Evolutionary conservation across 495 filamentous ascomycete species (phyloP).

Genomic region (Hypoxylon perforatum): DNA sequence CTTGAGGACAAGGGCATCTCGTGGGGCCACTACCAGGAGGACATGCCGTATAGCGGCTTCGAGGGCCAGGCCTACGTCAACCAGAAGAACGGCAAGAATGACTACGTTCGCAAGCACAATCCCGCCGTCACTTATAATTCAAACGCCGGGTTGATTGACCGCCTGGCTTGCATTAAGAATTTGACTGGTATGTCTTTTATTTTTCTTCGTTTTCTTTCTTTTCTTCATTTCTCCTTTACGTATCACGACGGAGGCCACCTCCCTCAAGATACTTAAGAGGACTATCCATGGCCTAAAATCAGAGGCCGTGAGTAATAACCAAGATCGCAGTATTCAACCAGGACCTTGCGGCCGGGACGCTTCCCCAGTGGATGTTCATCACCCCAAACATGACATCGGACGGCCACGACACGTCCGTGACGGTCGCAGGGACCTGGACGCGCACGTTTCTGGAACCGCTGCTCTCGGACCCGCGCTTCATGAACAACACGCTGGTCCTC

Average conservation of each 20-base stretch:
- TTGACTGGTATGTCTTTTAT: conserved; percentile 54
- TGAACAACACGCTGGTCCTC: conserved; percentile 73
- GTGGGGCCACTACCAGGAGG: conserved; percentile 78
- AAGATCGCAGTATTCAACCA: conserved; percentile 57
- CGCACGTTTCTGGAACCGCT: conserved; percentile 70
- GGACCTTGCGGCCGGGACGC: conserved; percentile 65
- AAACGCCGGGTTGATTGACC: conserved; percentile 63
- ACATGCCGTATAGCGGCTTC: conserved; percentile 75
- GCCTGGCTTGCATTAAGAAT: conserved; percentile 73
- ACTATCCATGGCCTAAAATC: neutral
- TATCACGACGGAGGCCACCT: neutral
- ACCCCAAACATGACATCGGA: conserved; percentile 78
- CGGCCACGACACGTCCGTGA: conserved; percentile 75
- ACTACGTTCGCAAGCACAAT: conserved; percentile 86
- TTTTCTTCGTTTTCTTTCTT: neutral
- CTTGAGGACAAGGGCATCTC: conserved; percentile 74
- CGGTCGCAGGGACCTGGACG: conserved; percentile 68
- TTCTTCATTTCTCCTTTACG: neutral
- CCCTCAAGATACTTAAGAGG: neutral
- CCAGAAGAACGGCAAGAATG: conserved; percentile 61
- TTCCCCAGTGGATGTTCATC: conserved; percentile 80
- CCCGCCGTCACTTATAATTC: conserved; percentile 70
- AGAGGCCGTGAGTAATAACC: neutral
- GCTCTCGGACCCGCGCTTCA: conserved; percentile 71
- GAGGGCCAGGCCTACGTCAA: conserved; percentile 65